These are phyloP conservation scores for Hawksworthiomyces lignivorus DNA, from an alignment of 2,329 filamentous ascomycete species.

Conservation along the genomic window DNA sequence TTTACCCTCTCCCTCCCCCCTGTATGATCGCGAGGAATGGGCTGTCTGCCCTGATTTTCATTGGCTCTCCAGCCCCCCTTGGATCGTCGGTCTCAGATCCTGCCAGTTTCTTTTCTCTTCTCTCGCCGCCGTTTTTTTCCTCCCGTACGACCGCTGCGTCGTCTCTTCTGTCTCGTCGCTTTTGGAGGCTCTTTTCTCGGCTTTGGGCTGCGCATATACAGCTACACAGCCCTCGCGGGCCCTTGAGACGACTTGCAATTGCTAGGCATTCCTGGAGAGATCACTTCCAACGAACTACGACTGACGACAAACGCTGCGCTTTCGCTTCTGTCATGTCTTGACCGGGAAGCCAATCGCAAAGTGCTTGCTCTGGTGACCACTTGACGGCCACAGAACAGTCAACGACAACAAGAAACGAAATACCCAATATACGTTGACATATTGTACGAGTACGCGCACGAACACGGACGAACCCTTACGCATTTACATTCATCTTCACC, in stretches of 20 bases:
- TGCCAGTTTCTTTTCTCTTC: background rate
- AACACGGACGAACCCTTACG: background rate
- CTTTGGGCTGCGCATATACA: no score
- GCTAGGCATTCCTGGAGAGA: no score
- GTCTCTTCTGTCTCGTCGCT: no score
- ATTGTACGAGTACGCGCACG: background rate
- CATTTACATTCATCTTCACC: no score
- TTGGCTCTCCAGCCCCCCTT: conserved; percentile 2
- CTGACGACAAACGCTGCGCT: no score
- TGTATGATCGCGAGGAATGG: conserved; percentile 5
- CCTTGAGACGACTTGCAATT: no score
- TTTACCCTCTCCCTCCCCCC: background rate
- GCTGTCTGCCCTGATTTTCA: background rate
- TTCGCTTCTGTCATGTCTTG: conserved; percentile 8
- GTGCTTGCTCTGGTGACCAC: conserved; percentile 3
- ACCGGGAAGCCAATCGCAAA: conserved; percentile 2
- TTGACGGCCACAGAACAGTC: background rate
- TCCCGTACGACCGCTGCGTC: no score
- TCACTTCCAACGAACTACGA: no score
- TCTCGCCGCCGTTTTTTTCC: background rate
- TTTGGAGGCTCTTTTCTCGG: no score
- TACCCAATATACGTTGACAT: background rate
- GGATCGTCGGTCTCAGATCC: conserved; percentile 11
- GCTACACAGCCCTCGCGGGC: no score
- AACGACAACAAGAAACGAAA: background rate